A percentile compares a stretch with the other conserved stretches of the same genome.
Evolutionary conservation across 306 rosid species (phyloP).

Genomic region (Canavalia gladiata): DNA sequence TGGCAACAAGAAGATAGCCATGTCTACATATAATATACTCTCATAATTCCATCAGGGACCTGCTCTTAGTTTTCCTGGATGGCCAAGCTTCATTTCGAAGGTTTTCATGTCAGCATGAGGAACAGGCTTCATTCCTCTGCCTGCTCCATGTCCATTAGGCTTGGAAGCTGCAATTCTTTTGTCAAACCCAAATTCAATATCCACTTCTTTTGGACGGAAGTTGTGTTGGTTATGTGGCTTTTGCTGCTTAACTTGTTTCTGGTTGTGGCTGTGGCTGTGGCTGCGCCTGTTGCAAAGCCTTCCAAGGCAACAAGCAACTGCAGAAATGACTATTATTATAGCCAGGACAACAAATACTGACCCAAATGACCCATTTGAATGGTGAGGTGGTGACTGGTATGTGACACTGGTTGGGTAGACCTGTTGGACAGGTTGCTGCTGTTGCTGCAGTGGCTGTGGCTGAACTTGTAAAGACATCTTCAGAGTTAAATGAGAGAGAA

Average conservation of each 20-base stretch:
- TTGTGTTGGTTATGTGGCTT: constrained; percentile 51
- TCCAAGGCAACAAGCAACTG: constrained; percentile 88
- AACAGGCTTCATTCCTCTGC: constrained; percentile 49
- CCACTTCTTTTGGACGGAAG: constrained; percentile 61
- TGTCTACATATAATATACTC: constrained; percentile 22
- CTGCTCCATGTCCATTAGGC: constrained; percentile 55
- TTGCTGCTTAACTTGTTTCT: constrained; percentile 58
- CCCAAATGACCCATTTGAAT: constrained; percentile 89
- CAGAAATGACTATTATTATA: constrained; percentile 75
- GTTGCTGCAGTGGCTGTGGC: constrained; percentile 67
- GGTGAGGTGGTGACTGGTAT: constrained; percentile 66
- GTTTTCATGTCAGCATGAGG: constrained; percentile 56
- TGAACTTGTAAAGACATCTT: constrained; percentile 70
- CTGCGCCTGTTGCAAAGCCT: constrained; percentile 74
- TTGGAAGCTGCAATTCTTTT: constrained; percentile 59
- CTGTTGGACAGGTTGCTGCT: constrained; percentile 61
- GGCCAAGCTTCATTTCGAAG: constrained; percentile 60
- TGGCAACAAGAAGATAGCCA: constrained; percentile 42
- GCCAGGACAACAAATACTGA: constrained; percentile 87
- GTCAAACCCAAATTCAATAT: constrained; percentile 77
- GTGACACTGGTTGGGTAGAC: constrained; percentile 73
- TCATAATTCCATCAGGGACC: constrained; percentile 44
- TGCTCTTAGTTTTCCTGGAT: constrained; percentile 55
- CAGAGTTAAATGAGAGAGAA: constrained; percentile 20
- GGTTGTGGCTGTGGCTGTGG: constrained; percentile 38